Evolutionary conservation across 1,284 basidiomycete genomes (phyloP), one percentile per base, ranked within the genome.

Genomic region (Schizophyllum commune): DNA sequence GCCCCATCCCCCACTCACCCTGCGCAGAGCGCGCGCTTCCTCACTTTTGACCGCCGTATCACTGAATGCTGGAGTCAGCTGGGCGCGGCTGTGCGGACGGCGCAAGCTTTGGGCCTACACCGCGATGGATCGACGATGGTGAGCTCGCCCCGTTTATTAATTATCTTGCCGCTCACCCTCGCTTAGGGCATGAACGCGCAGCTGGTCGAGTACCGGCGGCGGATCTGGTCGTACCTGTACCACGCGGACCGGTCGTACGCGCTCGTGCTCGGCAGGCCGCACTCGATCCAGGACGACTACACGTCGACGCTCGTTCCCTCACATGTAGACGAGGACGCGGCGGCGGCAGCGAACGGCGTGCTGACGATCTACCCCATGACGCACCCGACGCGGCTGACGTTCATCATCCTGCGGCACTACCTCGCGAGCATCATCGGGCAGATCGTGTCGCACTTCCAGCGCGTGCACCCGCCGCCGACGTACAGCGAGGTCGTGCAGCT

Each of bases 41-140:
- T 97, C 59, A 94, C 94, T 1, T 88, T 96, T 68, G 89, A 93
- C 69, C 84, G 92, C 52, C 85, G 91, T 60, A 91, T 93, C 66
- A 93, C 92, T 4, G 95, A 97, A 75, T 95, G 93, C 69, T 98
- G 96, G 94, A 94, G 92, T 70, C 92, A 96, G 69, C 79, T 98
- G 11, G 95, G 95, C 56, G 94, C 93, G 1, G 94, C 94, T 52
- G 87, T 98, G 19, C 80, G 95, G 59, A 97, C 94, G 15, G 96
- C 95, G 11, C 95, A 97, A 71, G 95, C 95, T 1, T 85, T 98
- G 52, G 96, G 95, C 17, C 75, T 98, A 39, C 95, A 98, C 73
- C 83, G 96, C 60, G 95, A 98, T 72, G 92, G 92, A 13, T 83
- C 87, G n/a, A 88, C 87, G 61, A 86, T 92, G 78, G n/a, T n/a